Percentiles rank a stretch among this genome's conserved stretches.
Evolutionary conservation across 805 yeast species (phyloP).

Genomic region (Pichia thaimueangensis): DNA sequence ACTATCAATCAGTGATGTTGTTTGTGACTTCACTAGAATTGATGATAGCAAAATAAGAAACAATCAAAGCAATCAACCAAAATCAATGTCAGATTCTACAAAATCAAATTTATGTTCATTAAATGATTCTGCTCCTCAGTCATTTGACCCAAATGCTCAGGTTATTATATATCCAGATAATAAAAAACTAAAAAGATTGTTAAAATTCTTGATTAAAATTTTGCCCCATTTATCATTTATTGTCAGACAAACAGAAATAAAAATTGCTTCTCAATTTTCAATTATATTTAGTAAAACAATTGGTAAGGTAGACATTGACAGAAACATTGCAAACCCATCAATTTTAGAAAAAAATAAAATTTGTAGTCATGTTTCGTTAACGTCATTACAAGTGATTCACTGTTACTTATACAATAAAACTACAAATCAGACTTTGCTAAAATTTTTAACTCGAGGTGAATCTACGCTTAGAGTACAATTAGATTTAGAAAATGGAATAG

Average conservation of each 20-base stretch:
- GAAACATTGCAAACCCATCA: slow-evolving; percentile 1
- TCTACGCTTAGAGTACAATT: slow-evolving; percentile 14
- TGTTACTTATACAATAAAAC: slow-evolving; percentile 1
- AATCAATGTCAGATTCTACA: background rate
- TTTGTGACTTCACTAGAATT: background rate
- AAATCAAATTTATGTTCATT: background rate
- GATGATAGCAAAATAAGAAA: background rate
- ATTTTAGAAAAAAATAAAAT: background rate
- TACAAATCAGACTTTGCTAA: slow-evolving; percentile 3
- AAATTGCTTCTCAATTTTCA: slow-evolving; percentile 2
- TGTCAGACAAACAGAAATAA: slow-evolving; percentile 13
- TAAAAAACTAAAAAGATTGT: slow-evolving; percentile 9
- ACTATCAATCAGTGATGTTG: background rate
- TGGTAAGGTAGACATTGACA: slow-evolving; percentile 10
- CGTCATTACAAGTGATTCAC: slow-evolving; percentile 6
- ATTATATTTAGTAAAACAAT: slow-evolving; percentile 2
- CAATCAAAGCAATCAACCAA: background rate
- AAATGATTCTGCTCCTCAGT: background rate
- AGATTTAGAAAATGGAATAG: slow-evolving; percentile 17
- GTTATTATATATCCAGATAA: slow-evolving; percentile 17
- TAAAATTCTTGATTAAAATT: slow-evolving; percentile 13
- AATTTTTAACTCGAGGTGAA: slow-evolving; percentile 8
- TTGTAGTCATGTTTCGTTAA: slow-evolving; percentile 4
- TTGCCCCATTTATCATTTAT: slow-evolving; percentile 21
- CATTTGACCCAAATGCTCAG: slow-evolving; percentile 16